Conservation (phyloP, 805 yeast genomes). For the Danielia oregonensis region DNA sequence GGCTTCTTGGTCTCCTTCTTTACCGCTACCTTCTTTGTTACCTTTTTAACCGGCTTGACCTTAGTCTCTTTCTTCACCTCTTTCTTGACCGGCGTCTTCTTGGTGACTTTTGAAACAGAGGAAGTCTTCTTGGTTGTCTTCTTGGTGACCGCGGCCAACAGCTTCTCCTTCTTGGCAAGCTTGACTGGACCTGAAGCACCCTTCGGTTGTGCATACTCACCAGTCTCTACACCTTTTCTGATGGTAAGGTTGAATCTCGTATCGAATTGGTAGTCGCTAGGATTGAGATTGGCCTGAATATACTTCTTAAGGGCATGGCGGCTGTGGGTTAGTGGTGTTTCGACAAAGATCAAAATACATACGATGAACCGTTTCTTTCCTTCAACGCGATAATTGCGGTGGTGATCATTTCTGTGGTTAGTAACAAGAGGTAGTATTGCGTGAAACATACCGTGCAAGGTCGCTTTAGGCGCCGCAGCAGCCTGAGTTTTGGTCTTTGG, state of each 20-base stretch:
- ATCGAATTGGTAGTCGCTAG: conserved; percentile 65
- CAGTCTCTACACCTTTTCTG: conserved; percentile 76
- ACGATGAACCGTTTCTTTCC: conserved; percentile 77
- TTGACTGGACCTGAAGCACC: conserved; percentile 88
- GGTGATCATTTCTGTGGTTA: conserved; percentile 50
- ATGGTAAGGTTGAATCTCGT: conserved; percentile 72
- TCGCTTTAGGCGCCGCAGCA: conserved; percentile 8
- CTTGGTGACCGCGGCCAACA: conserved; percentile 2
- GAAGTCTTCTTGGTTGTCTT: conserved; percentile 2
- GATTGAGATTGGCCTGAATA: conserved; percentile 59
- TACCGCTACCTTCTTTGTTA: conserved; percentile 9
- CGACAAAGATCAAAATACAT: too few relatives aligned
- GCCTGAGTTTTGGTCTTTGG: conserved; percentile 11
- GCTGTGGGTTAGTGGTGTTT: too few relatives aligned
- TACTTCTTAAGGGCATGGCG: conserved; percentile 88
- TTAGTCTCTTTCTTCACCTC: conserved; percentile 1
- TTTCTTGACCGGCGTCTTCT: neutral
- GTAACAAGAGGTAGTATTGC: neutral
- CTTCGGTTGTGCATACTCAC: conserved; percentile 77
- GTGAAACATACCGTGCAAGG: conserved; percentile 15
- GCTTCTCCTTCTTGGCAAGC: conserved; percentile 43
- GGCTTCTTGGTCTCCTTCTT: conserved; percentile 10
- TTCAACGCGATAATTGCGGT: conserved; percentile 68
- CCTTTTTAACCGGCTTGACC: conserved; percentile 2
- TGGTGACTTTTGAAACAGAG: neutral